Base-by-base conservation (phyloP, 108 stramenopile genomes). In the Stephanodiscus triporus region DNA sequence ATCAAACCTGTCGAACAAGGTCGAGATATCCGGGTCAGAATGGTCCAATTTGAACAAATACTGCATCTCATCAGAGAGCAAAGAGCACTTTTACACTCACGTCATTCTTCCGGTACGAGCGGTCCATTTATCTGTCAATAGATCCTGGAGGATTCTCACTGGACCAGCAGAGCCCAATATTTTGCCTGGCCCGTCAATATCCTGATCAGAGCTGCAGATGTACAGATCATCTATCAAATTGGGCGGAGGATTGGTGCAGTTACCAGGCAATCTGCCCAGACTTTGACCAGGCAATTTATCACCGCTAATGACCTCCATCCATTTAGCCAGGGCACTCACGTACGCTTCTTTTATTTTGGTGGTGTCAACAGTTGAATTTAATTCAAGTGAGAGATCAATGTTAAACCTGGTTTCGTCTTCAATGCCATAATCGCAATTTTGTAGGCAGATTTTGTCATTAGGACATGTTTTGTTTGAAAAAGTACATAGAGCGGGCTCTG, bases 281-380 rank as follows among this genome's bases (percentile, higher is more conserved):
- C 17, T 24, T 32, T 17, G 27, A 19, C 19, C 20, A 37, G 1
- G 20, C 24, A 5, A 0, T 60, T 9, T 42, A 38, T 59, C 27
- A 67, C 65, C 78, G 0, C 58, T 67, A 22, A 81, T 70, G 2
- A 81, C 40, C 23, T 69, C 37, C 48, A 48, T 43, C 80, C 80
- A 81, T 22, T 51, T 34, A 13, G 62, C 37, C 3, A 10, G 23
- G 11, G 80, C 80, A 27, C 34, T 37, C 14, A 30, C 68, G 48
- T 63, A 75, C 22, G 74, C 80, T 43, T 37, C 38, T 54, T 34
- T 71, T 6, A 29, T 14, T n/a, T 59, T n/a, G 20, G 32, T 34
- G 56, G 43, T 63, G 45, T 24, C n/a, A 14, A 42, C 20, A 16
- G 14, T 45, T 14, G 43, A 45, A 16, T 16, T 45, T 14, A 45